Conservation (phyloP, 139 green algal species). For the Pleodorina starrii region DNA sequence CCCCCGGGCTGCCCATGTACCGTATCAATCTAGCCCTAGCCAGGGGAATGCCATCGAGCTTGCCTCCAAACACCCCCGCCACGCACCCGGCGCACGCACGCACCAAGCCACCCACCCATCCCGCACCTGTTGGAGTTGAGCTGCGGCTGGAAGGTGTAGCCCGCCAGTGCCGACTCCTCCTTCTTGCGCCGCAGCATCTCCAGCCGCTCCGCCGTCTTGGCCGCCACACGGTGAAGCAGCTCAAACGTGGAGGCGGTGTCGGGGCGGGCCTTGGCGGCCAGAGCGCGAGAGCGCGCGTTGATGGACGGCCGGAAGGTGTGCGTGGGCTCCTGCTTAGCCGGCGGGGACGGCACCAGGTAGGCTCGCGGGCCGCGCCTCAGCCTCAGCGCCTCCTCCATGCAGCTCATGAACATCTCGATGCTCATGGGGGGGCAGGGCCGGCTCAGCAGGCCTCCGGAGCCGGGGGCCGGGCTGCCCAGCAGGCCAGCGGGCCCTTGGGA, state of each 20-base stretch:
- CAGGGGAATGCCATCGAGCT: no score
- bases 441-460: neutral
- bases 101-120: no score
- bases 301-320: constrained; percentile 77
- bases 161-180: constrained; percentile 58
- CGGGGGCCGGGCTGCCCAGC: neutral
- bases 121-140: constrained; percentile 63
- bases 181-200: constrained; percentile 64
- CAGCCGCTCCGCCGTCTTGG: constrained; percentile 55
- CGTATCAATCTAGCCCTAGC: no score
- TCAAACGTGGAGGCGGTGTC: constrained; percentile 44
- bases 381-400: constrained; percentile 78
- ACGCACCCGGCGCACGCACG: no score
- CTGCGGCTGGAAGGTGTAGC: constrained; percentile 79
- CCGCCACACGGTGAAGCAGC: constrained; percentile 55
- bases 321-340: constrained; percentile 66
- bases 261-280: constrained; percentile 70
- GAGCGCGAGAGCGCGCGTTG: constrained; percentile 64
- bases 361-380: constrained; percentile 56
- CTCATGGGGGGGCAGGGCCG: constrained; percentile 32
- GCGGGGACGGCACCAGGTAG: constrained; percentile 79
- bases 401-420: constrained; percentile 60
- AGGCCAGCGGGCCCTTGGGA: neutral
- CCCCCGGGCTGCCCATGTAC: no score
- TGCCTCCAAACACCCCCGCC: neutral